Base-by-base conservation (phyloP, 805 yeast species). In the Nakazawaea molendinolei region DNA sequence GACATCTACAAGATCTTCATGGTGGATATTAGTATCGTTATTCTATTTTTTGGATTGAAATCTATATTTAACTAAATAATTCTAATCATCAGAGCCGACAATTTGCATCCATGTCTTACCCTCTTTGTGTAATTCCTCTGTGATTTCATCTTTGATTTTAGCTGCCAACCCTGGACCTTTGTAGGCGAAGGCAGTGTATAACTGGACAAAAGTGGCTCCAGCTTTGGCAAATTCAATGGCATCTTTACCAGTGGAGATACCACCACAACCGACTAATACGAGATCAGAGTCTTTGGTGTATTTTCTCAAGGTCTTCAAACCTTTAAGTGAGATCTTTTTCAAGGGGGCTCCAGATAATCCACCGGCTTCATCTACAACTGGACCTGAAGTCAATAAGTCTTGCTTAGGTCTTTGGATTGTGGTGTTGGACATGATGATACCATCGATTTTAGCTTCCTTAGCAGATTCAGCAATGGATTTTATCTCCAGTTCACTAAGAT, bases 341-440 rank as follows among this genome's bases (percentile, higher is more conserved):
- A 90, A 67, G 13, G 97, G 97, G 40, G 73, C 72, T n/a, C 97
- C 97, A 0, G 95, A 84, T 26, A 90, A 71, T 1, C 97, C 97
- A 41, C 97, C 97, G 3, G 77, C 60, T 58, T 87, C 83, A 23
- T 56, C 43, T 13, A 66, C 59, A 26, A 80, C 57, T 18, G 57
- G 56, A 15, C 64, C 59, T 15, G 59, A 44, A 6, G 89, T 74
- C 28, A 69, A 63, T 49, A 89, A 63, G 4, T 54, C 46, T 1
- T 64, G 63, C 8, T 36, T 41, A 8, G 96, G 96, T 54, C 97
- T 76, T 51, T 79, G 79, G 42, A 89, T 74, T 0, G 97, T 90
- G 16, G 97, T 90, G 61, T 90, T 90, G 31, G 95, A 84, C 38
- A 90, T 77, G 45, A 90, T 83, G 44, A 90, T 86, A 27, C 97